Evolutionary conservation across 306 rosid species (phyloP), one percentile per base, ranked within the genome.

Genomic region (Dalbergia oliveri): DNA sequence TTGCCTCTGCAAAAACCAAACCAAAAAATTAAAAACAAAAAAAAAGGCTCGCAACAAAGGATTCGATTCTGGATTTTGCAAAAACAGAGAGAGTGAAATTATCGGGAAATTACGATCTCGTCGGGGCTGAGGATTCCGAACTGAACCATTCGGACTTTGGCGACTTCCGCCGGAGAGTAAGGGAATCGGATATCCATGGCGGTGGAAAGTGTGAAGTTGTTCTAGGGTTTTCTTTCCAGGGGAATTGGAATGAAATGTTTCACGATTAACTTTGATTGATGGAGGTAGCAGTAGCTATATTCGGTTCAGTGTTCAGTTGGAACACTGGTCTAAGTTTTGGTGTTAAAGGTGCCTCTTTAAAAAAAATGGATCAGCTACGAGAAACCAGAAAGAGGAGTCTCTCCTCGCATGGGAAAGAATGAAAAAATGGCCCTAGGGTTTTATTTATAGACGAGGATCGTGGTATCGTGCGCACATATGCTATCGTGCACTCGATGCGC

Each of bases 171-270:
- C 79, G 99, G 99, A 18, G 99, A 96, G 87, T 26, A 93, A 0
- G 99, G 98, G 72, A 96, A 96, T 19, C 99, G 91, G 8, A 96
- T 81, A 88, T 96, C 99, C 99, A 96, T 96, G 93, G 90, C 76
- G 84, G 86, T 81, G 84, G 53, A 15, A 5, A 6, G 57, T 3
- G 7, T 50, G 56, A 81, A 56, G 77, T 79, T 68, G 77, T 79
- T 68, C 80, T 83, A 71, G 82, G 84, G 86, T 75, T 61, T 56
- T 66, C 31, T 26, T 26, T 26, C 31, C 31, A 33, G 69, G 39
- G 41, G 34, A 45, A 82, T 76, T 4, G 16, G 11, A 6, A 14
- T 43, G 21, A 66, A 21, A 73, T 47, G 4, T 79, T 23, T 84
- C 18, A 35, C 72, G 82, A 83, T 69, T 61, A 41, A 81, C 8